Evolutionary conservation across 1,284 basidiomycete species (phyloP), one percentile per base, ranked within the genome.

Genomic region (Tausonia pullulans): DNA sequence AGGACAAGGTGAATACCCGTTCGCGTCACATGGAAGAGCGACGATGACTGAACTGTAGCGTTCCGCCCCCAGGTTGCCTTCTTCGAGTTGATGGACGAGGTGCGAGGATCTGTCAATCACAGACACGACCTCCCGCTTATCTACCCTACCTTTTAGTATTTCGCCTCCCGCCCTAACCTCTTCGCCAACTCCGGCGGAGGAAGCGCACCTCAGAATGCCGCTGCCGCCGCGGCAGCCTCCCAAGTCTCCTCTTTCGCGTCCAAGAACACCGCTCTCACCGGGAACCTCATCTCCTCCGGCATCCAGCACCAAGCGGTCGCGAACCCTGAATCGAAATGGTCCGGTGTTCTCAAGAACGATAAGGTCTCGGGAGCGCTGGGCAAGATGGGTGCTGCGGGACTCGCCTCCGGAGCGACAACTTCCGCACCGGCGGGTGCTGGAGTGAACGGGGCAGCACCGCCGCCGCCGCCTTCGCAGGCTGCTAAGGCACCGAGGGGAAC

Each of bases 311-410:
- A 61, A 44, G 60, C 60, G 41, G 60, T 51, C 13, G 50, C 60
- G n/a, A 61, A 53, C 43, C 60, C 60, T 9, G 50, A 61, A 48
- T 53, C 50, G 11, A 61, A 61, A 44, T 61, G 50, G n/a, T 53
- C 50, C 3, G 49, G 40, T 3, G 41, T 43, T 8, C 51, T 61
- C 16, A 41, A 40, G 3, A 61, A 61, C 60, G 6, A 39, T 5
- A 52, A 61, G 40, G 51, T 61, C 0, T 52, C 60, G 10, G 60
- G 60, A 41, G 60, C 60, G 9, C n/a, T 61, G 14, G 60, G 60
- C 5, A 53, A 39, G 16, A 14, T 61, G 13, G 60, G 60, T 4
- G 60, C 60, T 3, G 9, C 41, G 4, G 50, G 40, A 10, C 14
- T 61, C 11, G 60, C 49, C 5, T 14, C 13, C 8, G 60, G 60